Evolutionary conservation across 805 yeast genomes (phyloP).

Genomic region (Dipodascus geniculatus): DNA sequence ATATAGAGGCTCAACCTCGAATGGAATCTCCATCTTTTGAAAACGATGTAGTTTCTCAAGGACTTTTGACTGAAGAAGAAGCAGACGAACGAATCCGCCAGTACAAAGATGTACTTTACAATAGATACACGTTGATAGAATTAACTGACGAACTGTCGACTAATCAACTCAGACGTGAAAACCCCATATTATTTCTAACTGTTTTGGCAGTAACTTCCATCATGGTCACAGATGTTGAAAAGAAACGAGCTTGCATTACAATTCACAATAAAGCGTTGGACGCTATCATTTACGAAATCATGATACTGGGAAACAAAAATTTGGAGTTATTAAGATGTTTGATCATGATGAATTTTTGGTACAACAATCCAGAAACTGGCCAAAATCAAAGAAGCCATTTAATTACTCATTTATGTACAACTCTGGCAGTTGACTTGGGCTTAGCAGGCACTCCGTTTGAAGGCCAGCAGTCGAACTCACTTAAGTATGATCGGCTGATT

Average conservation of each 20-base stretch:
- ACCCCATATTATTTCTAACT: constrained; percentile 53
- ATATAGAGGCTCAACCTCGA: constrained; percentile 4
- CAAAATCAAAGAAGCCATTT: constrained; percentile 70
- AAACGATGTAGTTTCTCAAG: constrained; percentile 36
- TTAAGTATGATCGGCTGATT: constrained; percentile 21
- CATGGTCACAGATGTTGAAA: constrained; percentile 3
- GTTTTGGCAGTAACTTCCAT: constrained; percentile 52
- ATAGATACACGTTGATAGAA: constrained; percentile 45
- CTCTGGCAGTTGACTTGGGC: constrained; percentile 68
- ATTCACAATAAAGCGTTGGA: constrained; percentile 22
- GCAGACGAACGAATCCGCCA: constrained; percentile 41
- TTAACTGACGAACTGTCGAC: constrained; percentile 35
- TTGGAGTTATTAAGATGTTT: constrained; percentile 55
- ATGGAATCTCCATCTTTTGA: constrained; percentile 11
- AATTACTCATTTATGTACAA: constrained; percentile 49
- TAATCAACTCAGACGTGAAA: constrained; percentile 36
- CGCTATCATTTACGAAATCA: constrained; percentile 36
- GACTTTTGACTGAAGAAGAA: constrained; percentile 46
- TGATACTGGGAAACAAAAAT: constrained; percentile 60
- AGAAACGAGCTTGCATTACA: constrained; percentile 8
- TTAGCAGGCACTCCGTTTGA: constrained; percentile 36
- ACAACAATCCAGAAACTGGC: constrained; percentile 71
- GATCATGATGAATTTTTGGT: constrained; percentile 60
- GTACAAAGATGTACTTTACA: constrained; percentile 38
- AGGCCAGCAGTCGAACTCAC: constrained; percentile 15